Evolutionary conservation across 495 filamentous ascomycete species (phyloP), one percentile per base, ranked within the genome.

Genomic region (Tuber brumale): DNA sequence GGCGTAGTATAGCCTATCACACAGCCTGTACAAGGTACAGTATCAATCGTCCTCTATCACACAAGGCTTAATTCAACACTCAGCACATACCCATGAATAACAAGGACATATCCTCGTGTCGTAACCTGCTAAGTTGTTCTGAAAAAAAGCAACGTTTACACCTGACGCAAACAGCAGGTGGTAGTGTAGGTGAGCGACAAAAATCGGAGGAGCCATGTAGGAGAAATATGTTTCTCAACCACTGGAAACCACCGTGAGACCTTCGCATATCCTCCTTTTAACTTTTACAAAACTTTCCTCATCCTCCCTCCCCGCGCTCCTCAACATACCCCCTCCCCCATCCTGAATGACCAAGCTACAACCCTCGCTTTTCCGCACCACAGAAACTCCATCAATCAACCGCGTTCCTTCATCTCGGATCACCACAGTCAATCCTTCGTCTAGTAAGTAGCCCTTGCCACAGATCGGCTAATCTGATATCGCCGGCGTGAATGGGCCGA

Each of bases 321-420:
- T 85, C 69, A 85, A 85, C 74, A 87, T 85, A 72, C 88, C 89
- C 23, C 92, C 89, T 61, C 92, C 93, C 83, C 97, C 95, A 57
- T 98, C 88, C 85, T 97, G 95, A 75, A 99, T 92, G 37, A 79
- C 76, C 37, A 83, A 76, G 81, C 88, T 88, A 0, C 94, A 95
- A 6, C 92, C 92, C 0, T 89, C 92, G 7, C 89, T 91, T 84
- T 99, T 99, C 72, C 94, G 87, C 66, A 99, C 95, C 8, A 93
- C 92, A 9, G 98, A 94, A 9, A 88, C 86, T 23, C 92, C 92
- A 79, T 98, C 94, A 72, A 99, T 90, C 37, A 99, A 85, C 79
- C 97, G 85, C 3, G 92, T 97, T 70, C 95, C 95, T 84, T 97
- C 96, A 27, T 96, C 95, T 44, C 92, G 88, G 84, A 98, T 97